Conservation (phyloP, 768 basidiomycete species). For the Pisolithus orientalis region DNA sequence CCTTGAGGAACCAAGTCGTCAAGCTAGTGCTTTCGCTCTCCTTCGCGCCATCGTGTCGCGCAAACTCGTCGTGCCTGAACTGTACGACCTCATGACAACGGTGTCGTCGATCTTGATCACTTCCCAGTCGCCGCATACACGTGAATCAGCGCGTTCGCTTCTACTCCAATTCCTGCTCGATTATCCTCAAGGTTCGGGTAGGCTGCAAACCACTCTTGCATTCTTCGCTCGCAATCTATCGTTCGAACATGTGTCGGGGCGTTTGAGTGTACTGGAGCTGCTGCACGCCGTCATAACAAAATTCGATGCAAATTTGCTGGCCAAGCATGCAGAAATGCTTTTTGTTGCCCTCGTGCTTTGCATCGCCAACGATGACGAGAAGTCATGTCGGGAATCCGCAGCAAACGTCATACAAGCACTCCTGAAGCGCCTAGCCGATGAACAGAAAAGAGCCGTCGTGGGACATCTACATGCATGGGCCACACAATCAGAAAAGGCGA, state of each 20-base stretch:
- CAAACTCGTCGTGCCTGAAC: slow-evolving; percentile 90
- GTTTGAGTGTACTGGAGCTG: slow-evolving; percentile 90
- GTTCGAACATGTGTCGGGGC: slow-evolving; percentile 85
- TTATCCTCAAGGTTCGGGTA: slow-evolving; percentile 93
- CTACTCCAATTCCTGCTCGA: slow-evolving; percentile 93
- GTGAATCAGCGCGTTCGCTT: slow-evolving; percentile 84
- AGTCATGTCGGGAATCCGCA: slow-evolving; percentile 86
- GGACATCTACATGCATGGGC: slow-evolving; percentile 80
- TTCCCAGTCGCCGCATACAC: slow-evolving; percentile 84
- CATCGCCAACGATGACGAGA: slow-evolving; percentile 88
- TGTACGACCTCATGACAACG: slow-evolving; percentile 95
- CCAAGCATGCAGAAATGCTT: slow-evolving; percentile 80
- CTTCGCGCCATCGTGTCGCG: slow-evolving; percentile 87
- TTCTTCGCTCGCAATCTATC: slow-evolving; percentile 91
- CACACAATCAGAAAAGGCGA: slow-evolving; percentile 48
- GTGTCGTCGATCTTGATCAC: slow-evolving; percentile 91
- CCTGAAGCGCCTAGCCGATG: slow-evolving; percentile 59
- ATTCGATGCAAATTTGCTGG: slow-evolving; percentile 67
- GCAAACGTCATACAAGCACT: slow-evolving; percentile 76
- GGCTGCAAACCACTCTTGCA: slow-evolving; percentile 80
- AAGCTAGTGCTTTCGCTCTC: slow-evolving; percentile 80
- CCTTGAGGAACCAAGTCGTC: slow-evolving; percentile 82
- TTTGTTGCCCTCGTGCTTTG: slow-evolving; percentile 92
- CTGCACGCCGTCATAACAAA: slow-evolving; percentile 80
- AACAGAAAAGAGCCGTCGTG: slow-evolving; percentile 49